Evolutionary conservation across 306 rosid species (phyloP).

Genomic region (Cyamopsis tetragonoloba): DNA sequence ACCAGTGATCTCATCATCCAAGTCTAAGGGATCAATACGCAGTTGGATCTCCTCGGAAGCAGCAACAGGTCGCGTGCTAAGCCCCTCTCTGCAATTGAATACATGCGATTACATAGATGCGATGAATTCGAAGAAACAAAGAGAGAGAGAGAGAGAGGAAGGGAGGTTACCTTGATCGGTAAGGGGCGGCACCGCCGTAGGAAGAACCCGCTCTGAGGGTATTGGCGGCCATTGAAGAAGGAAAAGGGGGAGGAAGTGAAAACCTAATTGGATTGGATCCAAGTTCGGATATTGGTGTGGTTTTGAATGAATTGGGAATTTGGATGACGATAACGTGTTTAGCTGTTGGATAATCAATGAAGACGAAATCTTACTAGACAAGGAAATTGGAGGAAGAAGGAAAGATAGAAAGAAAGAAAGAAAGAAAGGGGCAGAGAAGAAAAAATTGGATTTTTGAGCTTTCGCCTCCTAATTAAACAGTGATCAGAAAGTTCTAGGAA

Average conservation of each 20-base stretch:
- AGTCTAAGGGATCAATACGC: slow-evolving; percentile 82
- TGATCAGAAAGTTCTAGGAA: too few relatives aligned
- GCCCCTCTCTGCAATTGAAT: slow-evolving; percentile 59
- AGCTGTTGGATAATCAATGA: background rate
- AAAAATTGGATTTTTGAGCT: too few relatives aligned
- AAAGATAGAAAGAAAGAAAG: background rate
- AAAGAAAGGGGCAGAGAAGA: background rate
- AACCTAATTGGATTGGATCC: slow-evolving; percentile 1
- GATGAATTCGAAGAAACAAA: background rate
- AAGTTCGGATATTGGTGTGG: background rate
- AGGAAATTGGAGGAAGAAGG: background rate
- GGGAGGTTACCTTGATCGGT: slow-evolving; percentile 57
- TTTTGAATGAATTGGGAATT: background rate
- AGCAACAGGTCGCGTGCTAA: slow-evolving; percentile 61
- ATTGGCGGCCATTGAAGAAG: slow-evolving; percentile 53
- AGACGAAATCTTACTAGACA: background rate
- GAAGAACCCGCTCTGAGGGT: slow-evolving; percentile 40
- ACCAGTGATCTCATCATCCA: slow-evolving; percentile 79
- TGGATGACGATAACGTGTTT: background rate
- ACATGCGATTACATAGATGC: background rate
- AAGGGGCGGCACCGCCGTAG: slow-evolving; percentile 58
- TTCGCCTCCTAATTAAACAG: too few relatives aligned
- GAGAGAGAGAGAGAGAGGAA: background rate
- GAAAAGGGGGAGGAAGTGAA: background rate
- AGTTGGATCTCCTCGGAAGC: slow-evolving; percentile 83